A percentile compares a stretch with the other conserved stretches of the same genome.
Evolutionary conservation across 805 yeast genomes (phyloP).

Genomic region (Millerago galiae): DNA sequence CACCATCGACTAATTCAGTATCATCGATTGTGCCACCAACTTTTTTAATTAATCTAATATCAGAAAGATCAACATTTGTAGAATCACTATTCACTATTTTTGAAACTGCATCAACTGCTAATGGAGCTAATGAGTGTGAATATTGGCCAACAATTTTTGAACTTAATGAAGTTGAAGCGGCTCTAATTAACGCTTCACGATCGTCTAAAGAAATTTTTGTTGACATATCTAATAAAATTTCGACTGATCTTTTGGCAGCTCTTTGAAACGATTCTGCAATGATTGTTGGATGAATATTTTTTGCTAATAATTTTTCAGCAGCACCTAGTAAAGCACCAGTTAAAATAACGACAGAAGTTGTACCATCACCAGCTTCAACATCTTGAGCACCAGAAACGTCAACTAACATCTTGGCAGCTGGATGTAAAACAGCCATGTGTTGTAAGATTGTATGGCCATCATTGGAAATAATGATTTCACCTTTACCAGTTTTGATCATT

Average conservation of each 20-base stretch:
- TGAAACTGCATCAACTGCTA: constrained; percentile 90
- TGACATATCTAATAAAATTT: constrained; percentile 79
- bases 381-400: constrained; percentile 98
- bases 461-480: constrained; percentile 91
- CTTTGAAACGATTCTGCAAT: constrained; percentile 94
- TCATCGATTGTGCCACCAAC: constrained; percentile 98
- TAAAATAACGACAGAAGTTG: constrained; percentile 93
- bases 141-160: constrained; percentile 95
- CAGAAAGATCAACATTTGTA: constrained; percentile 75
- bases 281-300: constrained; percentile 93
- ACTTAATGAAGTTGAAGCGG: constrained; percentile 90
- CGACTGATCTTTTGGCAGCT: constrained; percentile 76
- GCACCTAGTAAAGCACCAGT: constrained; percentile 95
- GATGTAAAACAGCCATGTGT: constrained; percentile 98
- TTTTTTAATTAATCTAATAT: constrained; percentile 85
- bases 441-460: constrained; percentile 96
- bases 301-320: constrained; percentile 81
- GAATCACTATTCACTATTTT: constrained; percentile 59
- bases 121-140: constrained; percentile 78
- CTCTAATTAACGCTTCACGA: constrained; percentile 76
- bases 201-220: constrained; percentile 73
- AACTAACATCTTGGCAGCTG: constrained; percentile 97
- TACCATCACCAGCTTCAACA: constrained; percentile 99
- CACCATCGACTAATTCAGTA: constrained; percentile 88
- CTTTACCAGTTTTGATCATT: constrained; percentile 91